Percentiles rank a stretch among this genome's conserved stretches.
These are phyloP conservation scores for Fusarium vanettenii DNA, from an alignment of 2,329 filamentous ascomycete species.

Conservation along the genomic window DNA sequence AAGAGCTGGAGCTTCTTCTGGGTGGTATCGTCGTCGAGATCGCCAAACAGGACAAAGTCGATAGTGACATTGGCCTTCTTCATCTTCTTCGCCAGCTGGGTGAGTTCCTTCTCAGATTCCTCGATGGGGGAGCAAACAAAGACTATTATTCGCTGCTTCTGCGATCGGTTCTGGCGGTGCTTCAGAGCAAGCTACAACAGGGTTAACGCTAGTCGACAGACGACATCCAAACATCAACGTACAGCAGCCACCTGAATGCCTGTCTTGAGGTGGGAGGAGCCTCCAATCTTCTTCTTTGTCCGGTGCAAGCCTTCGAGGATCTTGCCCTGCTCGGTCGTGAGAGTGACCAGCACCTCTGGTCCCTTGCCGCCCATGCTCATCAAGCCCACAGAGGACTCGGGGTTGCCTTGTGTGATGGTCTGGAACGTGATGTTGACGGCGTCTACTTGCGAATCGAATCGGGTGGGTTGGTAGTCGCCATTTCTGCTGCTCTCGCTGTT, in stretches of 20 bases:
- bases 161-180: conserved; percentile 97
- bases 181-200: conserved; percentile 85
- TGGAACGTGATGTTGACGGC: conserved; percentile 96
- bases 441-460: conserved; percentile 96
- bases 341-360: conserved; percentile 95
- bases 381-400: conserved; percentile 95
- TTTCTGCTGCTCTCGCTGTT: conserved; percentile 99
- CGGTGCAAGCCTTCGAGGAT: conserved; percentile 92
- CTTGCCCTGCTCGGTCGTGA: conserved; percentile 96
- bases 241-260: conserved; percentile 96
- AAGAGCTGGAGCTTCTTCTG: conserved; percentile 94
- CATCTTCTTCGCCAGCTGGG: conserved; percentile 95
- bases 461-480: conserved; percentile 89
- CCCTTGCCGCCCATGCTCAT: conserved; percentile 99
- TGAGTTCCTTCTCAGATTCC: conserved; percentile 89
- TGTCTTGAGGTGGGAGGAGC: conserved; percentile 87
- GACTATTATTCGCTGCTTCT: conserved; percentile 95
- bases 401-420: conserved; percentile 93
- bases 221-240: conserved; percentile 54
- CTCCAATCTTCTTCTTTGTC: conserved; percentile 91
- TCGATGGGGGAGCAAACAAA: conserved; percentile 94
- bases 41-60: conserved; percentile 95
- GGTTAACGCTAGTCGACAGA: conserved; percentile 29
- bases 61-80: conserved; percentile 97
- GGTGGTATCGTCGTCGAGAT: conserved; percentile 88